Evolutionary conservation across 441 rosid species (phyloP).

Genomic region (Pelargonium australe): DNA sequence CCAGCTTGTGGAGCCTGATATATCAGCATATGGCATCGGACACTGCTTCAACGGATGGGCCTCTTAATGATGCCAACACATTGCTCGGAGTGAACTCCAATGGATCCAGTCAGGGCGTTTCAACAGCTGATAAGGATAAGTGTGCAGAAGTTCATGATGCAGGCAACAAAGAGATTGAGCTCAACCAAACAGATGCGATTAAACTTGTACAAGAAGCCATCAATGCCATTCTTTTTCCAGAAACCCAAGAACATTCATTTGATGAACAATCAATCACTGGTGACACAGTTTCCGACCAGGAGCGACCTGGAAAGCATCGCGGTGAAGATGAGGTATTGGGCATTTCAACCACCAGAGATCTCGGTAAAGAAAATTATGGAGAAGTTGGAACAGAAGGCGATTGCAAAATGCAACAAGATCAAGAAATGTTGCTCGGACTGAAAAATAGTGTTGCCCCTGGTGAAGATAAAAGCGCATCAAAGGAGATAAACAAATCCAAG

Average conservation of each 20-base stretch:
- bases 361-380: background rate
- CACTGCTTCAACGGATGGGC: slow-evolving; percentile 30
- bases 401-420: background rate
- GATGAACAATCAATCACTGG: slow-evolving; percentile 42
- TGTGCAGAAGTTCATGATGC: slow-evolving; percentile 25
- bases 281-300: slow-evolving; percentile 35
- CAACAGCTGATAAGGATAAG: slow-evolving; percentile 20
- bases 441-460: background rate
- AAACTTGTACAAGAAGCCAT: slow-evolving; percentile 75
- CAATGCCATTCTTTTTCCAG: slow-evolving; percentile 55
- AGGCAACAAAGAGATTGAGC: slow-evolving; percentile 28
- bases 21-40: slow-evolving; percentile 49
- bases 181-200: slow-evolving; percentile 49
- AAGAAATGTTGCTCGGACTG: slow-evolving; percentile 18
- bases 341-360: slow-evolving; percentile 25
- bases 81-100: slow-evolving; percentile 18
- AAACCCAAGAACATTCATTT: slow-evolving; percentile 59
- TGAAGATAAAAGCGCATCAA: slow-evolving; percentile 30
- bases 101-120: slow-evolving; percentile 17
- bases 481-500: slow-evolving; percentile 24
- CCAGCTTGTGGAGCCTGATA: slow-evolving; percentile 37
- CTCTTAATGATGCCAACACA: slow-evolving; percentile 6
- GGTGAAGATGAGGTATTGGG: too few species aligned
- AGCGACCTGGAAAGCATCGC: background rate
- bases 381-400: too few species aligned